phyloP scores from a whole-genome alignment of 2,329 filamentous ascomycete genomes.

The Corniculantispora saksenae region DNA sequence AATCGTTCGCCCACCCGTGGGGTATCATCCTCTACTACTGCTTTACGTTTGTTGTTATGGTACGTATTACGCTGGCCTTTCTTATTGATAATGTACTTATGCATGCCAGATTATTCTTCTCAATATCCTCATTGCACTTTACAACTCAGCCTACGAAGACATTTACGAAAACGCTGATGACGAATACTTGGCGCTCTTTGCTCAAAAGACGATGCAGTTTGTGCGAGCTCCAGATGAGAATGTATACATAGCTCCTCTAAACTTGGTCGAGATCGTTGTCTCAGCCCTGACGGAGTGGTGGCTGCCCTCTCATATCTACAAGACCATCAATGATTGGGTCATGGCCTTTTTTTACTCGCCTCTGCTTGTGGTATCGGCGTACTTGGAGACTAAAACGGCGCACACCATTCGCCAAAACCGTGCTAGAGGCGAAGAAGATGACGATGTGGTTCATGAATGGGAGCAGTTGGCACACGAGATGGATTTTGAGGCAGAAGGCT shows the following conservation, averaged over 20 bases:
- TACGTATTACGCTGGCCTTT: slow-evolving; percentile 38
- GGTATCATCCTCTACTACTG: slow-evolving; percentile 95
- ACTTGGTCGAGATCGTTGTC: slow-evolving; percentile 83
- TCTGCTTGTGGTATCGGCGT: slow-evolving; percentile 75
- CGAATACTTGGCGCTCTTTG: slow-evolving; percentile 91
- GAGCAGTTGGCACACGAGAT: slow-evolving; percentile 74
- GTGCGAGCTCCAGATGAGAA: slow-evolving; percentile 97
- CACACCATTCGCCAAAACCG: slow-evolving; percentile 71
- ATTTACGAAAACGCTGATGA: slow-evolving; percentile 92
- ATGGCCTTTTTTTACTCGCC: slow-evolving; percentile 88
- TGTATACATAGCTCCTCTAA: slow-evolving; percentile 95
- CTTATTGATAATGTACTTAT: slow-evolving; percentile 6
- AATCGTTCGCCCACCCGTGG: slow-evolving; percentile 88
- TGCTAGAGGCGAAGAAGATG: slow-evolving; percentile 79
- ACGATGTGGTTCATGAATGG: slow-evolving; percentile 90
- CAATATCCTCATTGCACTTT: slow-evolving; percentile 95
- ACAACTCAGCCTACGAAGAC: slow-evolving; percentile 94
- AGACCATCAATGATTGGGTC: slow-evolving; percentile 81
- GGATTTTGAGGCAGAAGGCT: slow-evolving; percentile 82
- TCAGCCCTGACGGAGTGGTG: slow-evolving; percentile 92
- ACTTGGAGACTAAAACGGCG: slow-evolving; percentile 67
- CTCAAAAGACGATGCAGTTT: slow-evolving; percentile 94
- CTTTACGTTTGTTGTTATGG: slow-evolving; percentile 97
- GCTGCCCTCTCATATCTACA: slow-evolving; percentile 74
- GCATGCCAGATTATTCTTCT: slow-evolving; percentile 65